Base-by-base conservation (phyloP, 2,329 filamentous ascomycete species). In the Verticillium zaregamsianum region DNA sequence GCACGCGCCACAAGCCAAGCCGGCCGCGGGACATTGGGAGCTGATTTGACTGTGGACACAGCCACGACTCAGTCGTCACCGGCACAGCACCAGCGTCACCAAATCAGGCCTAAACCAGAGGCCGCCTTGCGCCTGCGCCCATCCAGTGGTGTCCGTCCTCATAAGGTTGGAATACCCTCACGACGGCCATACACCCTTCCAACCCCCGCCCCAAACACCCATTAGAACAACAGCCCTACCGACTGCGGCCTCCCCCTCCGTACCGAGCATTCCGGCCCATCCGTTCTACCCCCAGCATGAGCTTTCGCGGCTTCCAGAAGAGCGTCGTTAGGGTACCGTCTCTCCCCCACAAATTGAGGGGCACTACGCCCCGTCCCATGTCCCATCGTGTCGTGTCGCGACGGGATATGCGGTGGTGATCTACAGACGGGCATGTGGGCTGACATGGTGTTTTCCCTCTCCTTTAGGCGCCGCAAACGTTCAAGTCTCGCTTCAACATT, bases 261-360 rank as follows among this genome's bases (percentile, higher is more conserved):
- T 60, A 40, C 39, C 55, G 45, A 54, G 62, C 60, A 64, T 64
- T 58, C 60, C 59, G 57, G 45, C 45, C 45, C 45, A 52, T 52
- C 45, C 45, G 45, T 52, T 52, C n/a, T n/a, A 66, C 25, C 63
- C 61, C 59, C 72, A 72, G 60, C 73, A 98, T 99, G 95, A 97
- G 93, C 86, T 93, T 97, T 84, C 96, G 95, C 79, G 95, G 95
- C 72, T 92, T 99, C 72, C 88, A 90, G 76, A 98, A 97, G 84
- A 90, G 90, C 81, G 82, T 97, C 73, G 86, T 87, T 66, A 87
- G 95, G 79, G 94, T 94, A 85, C 75, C 88, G 67, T 60, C 39
- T 61, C 59, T 60, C 62, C 67, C 68, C 72, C 70, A 54, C 56
- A 40, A 37, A 66, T 54, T 52, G 64, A 66, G 64, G 63, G 64